Evolutionary conservation across 129 eudicot species (phyloP), one percentile per base, ranked within the genome.

Genomic region (Lactuca saligna): DNA sequence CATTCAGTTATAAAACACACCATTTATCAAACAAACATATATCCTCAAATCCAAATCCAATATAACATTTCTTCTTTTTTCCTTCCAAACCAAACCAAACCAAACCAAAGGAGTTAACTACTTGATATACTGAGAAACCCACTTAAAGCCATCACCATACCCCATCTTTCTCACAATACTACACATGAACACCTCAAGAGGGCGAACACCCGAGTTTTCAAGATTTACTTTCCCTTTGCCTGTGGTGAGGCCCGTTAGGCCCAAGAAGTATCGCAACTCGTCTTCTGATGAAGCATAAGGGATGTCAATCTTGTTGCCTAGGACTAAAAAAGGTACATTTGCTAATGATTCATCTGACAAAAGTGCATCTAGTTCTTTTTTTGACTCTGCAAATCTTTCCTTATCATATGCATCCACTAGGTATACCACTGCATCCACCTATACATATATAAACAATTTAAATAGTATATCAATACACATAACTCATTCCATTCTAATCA

Each of bases 141-240:
- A 91, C 85, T 85, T 87, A 82, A 91, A 91, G 51, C 96, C 97
- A 11, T 91, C 97, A 25, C 97, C 97, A 29, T 91, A 91, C 9
- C 97, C 97, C 97, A 91, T 91, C 59, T 91, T 91, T 44, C 97
- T 76, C 8, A 91, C 97, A 65, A 91, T 87, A 82, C 97, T 91
- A 80, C 97, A 91, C 97, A 91, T 91, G 93, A 87, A 91, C 4
- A 91, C 90, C 84, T 91, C 97, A 17, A 91, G 84, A 2, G 97
- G 96, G 2, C 97, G 96, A 29, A 91, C 90, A 51, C 79, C 78
- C 0, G 93, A 77, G 16, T 82, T 88, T 6, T 84, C 83, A 65
- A 88, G 79, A 55, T 88, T 85, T 7, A 88, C 96, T 82, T 80
- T 88, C 1, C 97, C 97, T 75, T 91, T 91, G 58, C 97, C 97